phyloP scores from a whole-genome alignment of 176 grass and related monocot species.

The Chrysopogon serrulatus region DNA sequence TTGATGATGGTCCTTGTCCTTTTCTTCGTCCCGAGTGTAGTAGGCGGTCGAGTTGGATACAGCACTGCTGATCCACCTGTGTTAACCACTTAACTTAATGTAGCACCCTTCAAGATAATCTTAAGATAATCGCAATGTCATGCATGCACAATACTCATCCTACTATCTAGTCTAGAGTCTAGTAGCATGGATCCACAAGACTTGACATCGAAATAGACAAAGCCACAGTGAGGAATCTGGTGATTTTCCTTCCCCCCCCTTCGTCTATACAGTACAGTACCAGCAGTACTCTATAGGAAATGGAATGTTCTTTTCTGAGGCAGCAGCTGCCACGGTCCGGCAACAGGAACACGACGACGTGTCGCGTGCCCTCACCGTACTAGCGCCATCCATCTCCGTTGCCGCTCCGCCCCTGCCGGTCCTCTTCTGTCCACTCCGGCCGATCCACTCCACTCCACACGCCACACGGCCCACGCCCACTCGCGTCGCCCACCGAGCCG shows the following conservation, averaged over 20 bases:
- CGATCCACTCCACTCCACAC: not conserved
- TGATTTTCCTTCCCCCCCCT: not conserved
- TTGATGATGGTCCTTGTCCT: not conserved
- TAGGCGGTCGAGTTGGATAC: not conserved
- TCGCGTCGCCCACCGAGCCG: not conserved
- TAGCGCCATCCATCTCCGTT: not conserved
- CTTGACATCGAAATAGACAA: not conserved
- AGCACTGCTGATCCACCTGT: not conserved
- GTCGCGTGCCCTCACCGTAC: constrained; percentile 17
- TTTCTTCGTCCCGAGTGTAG: not conserved
- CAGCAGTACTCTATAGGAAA: not conserved
- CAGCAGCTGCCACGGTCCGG: constrained; percentile 1
- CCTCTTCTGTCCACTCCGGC: not conserved
- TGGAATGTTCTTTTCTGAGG: constrained; percentile 9
- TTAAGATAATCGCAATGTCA: not conserved
- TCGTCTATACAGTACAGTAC: too few relatives aligned
- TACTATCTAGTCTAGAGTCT: too few relatives aligned
- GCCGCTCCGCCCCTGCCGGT: not conserved
- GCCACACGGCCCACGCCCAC: not conserved
- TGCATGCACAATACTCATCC: too few relatives aligned
- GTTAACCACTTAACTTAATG: not conserved
- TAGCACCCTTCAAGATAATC: not conserved
- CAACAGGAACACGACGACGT: constrained; percentile 28
- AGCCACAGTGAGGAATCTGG: too few relatives aligned
- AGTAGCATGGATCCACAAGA: not conserved